Base-by-base conservation (phyloP, 1,139 yeast genomes). In the Lodderomyces jiufengensis region DNA sequence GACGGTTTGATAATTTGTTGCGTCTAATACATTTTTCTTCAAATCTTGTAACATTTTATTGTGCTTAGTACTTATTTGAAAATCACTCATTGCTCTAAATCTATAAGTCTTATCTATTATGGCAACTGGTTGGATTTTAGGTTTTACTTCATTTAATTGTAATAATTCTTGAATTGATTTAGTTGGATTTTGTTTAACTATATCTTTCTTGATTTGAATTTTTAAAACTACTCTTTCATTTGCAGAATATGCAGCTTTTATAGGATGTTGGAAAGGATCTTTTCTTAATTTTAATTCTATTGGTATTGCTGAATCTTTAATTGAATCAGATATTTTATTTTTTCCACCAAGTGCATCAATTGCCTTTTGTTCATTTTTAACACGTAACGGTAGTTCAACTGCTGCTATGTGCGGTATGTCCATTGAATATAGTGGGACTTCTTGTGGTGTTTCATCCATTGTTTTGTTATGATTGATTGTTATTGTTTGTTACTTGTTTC, bases 51-150 rank as follows among this genome's bases (percentile, higher is more conserved):
- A 59, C 44, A 78, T 69, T 2, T 64, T 52, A 10, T 84, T 82
- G 45, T 76, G 71, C 37, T 73, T 74, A 13, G 90, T 76, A 24
- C 74, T 64, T 43, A 78, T 75, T 55, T 90, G 98, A 55, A 87
- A 92, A 59, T 92, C 98, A 1, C 92, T 80, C 69, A 92, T 77
- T 40, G 85, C 87, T 47, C 95, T 74, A 56, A 90, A 92, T 47
- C 85, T 76, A 50, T 79, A 83, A 12, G 84, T 84, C 42, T 78
- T 76, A 47, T 80, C 78, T 15, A 88, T 68, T 12, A 87, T 72
- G 1, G 83, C 92, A 5, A 77, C 70, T 0, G 95, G 92, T 33
- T 67, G 65, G 1, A 74, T 70, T 20, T 59, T 61, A 35, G 70
- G 70, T 4, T 63, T 51, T 3, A 41, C 41, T 8, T 41, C 34